Evolutionary conservation across 2,329 filamentous ascomycete species (phyloP), one percentile per base, ranked within the genome.

Genomic region (Pseudonectria foliicola): DNA sequence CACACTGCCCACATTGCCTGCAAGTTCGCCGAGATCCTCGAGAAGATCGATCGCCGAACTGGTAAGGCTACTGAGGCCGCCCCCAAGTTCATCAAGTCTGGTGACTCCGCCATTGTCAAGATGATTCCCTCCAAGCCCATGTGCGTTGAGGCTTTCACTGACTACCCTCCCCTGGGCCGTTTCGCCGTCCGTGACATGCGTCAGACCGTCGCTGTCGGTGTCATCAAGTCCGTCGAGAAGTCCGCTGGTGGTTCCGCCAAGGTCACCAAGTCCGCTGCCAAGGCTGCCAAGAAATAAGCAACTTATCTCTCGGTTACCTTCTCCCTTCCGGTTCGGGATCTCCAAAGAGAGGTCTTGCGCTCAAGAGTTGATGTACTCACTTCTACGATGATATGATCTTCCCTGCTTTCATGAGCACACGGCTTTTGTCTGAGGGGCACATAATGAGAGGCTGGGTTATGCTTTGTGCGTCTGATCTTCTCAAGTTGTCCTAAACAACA

Each of bases 21-120:
- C 92, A 96, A 96, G 86, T 98, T 98, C 82, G 71, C 86, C 61
- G 92, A 96, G 85, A 82, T 98, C 63, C 77, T 90, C 55, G 87
- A 96, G 86, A 98, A 98, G 90, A 98, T 98, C 63, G 92, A 98
- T 71, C 89, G 92, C 74, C 92, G 92, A 87, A 95, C 92, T 67
- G 92, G 92, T 70, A 98, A 98, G 83, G 85, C 89, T 55, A 80
- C 86, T 63, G 92, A 98, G 75, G 64, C 75, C 68, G 67, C 64
- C 63, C 92, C 92, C 74, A 98, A 98, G 85, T 96, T 95, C 83
- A 89, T 98, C 86, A 98, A 98, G 88, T 95, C 90, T 63, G 92
- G 92, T 84, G 92, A 98, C 71, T 90, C 92, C 57, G 90, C 90
- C 71, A 98, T 98, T 75, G 92, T 98, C 77, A 96, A 95, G 88